Conservation (phyloP, 176 grass and related monocot genomes). For the Hordeum marinum region DNA sequence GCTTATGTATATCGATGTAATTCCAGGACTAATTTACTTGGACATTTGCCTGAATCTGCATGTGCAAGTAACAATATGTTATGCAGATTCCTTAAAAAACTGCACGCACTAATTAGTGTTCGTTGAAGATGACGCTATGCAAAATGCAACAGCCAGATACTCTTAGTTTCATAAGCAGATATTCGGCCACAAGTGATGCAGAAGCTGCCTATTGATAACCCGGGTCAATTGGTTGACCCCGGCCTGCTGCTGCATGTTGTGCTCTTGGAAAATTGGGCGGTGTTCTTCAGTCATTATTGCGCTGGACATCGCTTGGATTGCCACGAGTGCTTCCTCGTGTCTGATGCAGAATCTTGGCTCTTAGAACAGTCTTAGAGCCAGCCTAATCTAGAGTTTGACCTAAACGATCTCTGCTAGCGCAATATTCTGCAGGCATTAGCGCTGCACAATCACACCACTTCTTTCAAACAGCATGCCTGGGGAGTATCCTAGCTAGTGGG, state of each 20-base stretch:
- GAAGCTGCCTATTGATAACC: constrained; percentile 26
- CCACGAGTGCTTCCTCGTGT: not conserved
- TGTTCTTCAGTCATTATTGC: constrained; percentile 36
- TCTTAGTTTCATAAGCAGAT: not conserved
- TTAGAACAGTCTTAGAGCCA: constrained; percentile 26
- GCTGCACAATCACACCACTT: not conserved
- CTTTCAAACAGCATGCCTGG: constrained; percentile 9
- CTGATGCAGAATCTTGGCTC: constrained; percentile 18
- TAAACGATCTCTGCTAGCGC: not conserved
- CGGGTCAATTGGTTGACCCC: constrained; percentile 34
- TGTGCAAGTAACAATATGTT: not conserved
- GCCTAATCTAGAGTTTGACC: constrained; percentile 36
- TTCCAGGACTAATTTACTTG: not conserved
- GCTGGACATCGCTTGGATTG: not conserved
- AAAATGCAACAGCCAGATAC: not conserved
- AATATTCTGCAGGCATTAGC: constrained; percentile 37
- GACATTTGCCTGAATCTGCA: not conserved
- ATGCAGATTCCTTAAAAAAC: not conserved
- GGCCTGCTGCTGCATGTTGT: not conserved
- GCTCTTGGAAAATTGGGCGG: constrained; percentile 7
- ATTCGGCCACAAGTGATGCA: not conserved
- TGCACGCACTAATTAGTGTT: not conserved
- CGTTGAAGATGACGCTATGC: not conserved
- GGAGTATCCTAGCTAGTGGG: not conserved
- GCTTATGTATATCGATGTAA: too few species aligned